Percentiles rank a stretch among this genome's conserved stretches.
These are phyloP conservation scores for Mortierella sp. DNA, from an alignment of 371 early-diverging fungal species.

Conservation along the genomic window DNA sequence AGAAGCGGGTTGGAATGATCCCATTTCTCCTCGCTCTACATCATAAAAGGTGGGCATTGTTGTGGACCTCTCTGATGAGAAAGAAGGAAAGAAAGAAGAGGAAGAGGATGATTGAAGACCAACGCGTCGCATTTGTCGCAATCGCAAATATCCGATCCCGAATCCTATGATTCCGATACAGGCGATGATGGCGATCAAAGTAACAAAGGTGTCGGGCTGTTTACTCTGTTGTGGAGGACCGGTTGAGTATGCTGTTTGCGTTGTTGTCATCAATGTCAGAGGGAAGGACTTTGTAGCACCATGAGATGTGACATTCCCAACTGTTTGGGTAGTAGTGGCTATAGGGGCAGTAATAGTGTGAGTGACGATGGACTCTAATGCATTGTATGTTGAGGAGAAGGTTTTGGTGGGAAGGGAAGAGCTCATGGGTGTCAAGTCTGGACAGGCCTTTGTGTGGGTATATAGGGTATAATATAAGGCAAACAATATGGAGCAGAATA, in stretches of 20 bases:
- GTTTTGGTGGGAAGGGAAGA: not conserved
- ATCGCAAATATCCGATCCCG: slow-evolving; percentile 28
- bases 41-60: not conserved
- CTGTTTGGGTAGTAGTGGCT: not conserved
- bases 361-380: not conserved
- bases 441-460: not conserved
- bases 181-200: slow-evolving; percentile 6
- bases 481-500: not conserved
- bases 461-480: too few species aligned
- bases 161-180: slow-evolving; percentile 32
- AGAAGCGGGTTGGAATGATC: not conserved
- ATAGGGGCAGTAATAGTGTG: not conserved
- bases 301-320: not conserved
- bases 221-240: slow-evolving; percentile 5
- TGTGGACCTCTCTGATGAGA: not conserved
- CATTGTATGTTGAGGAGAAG: not conserved
- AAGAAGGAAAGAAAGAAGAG: not conserved
- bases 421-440: not conserved
- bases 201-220: not conserved
- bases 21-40: not conserved
- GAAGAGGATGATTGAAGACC: not conserved
- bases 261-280: not conserved
- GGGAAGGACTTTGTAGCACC: not conserved
- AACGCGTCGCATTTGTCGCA: slow-evolving; percentile 24
- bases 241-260: not conserved